Evolutionary conservation across 768 basidiomycete species (phyloP).

Genomic region (Auricularia sp.): DNA sequence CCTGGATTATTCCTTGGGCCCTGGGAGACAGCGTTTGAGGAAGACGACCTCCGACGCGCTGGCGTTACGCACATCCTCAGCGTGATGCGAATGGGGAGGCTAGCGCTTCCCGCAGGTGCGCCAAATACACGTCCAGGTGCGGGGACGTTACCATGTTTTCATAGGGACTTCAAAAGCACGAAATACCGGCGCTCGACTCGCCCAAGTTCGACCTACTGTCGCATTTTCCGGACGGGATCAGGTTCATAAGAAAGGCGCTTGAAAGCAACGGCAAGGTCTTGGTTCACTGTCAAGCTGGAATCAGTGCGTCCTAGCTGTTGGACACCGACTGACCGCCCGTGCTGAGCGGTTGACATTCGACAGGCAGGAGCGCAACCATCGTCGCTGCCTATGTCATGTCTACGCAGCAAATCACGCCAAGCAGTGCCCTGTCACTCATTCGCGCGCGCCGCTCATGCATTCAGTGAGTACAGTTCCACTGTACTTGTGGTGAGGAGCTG

Average conservation of each 20-base stretch:
- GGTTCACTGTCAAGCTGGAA: slow-evolving; percentile 85
- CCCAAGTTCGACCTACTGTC: not conserved
- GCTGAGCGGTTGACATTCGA: not conserved
- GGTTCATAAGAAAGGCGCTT: slow-evolving; percentile 73
- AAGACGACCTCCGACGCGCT: not conserved
- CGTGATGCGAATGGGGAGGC: not conserved
- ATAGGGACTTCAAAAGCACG: not conserved
- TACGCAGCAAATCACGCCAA: slow-evolving; percentile 42
- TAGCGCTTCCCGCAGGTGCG: not conserved
- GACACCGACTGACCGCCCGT: not conserved
- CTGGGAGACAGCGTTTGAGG: not conserved
- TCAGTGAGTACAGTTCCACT: slow-evolving; percentile 39
- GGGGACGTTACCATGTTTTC: not conserved
- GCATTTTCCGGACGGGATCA: slow-evolving; percentile 58
- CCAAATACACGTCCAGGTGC: not conserved
- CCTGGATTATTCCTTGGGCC: not conserved
- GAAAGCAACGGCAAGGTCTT: slow-evolving; percentile 68
- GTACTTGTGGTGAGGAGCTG: too few relatives aligned
- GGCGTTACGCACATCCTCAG: not conserved
- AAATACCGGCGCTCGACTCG: not conserved
- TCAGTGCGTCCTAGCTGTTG: slow-evolving; percentile 46
- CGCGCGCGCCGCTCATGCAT: slow-evolving; percentile 54
- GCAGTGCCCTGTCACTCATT: slow-evolving; percentile 60
- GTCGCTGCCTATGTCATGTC: slow-evolving; percentile 87
- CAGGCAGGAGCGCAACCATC: slow-evolving; percentile 76